Base-by-base conservation (phyloP, 768 basidiomycete genomes). In the Tricholoma bakamatsutake region DNA sequence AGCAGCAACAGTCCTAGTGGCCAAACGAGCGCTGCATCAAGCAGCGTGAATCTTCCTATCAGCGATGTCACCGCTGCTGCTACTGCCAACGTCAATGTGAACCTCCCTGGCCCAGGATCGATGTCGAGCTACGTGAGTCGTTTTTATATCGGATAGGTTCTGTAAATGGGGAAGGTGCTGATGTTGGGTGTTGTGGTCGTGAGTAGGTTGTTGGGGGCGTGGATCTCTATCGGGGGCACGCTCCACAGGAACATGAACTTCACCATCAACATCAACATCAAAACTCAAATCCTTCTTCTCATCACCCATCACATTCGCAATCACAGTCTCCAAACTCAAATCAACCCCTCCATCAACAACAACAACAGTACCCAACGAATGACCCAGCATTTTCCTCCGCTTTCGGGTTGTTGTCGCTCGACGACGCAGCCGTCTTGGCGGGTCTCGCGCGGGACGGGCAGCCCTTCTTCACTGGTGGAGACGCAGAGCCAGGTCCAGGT, bases 351-450 rank as follows among this genome's bases (percentile, higher is more conserved):
- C 42, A 28, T 13, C 43, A 24, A 11, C 43, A 46, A 31, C 27
- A 46, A 2, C 52, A 52, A 17, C 54, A 33, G 40, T 37, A 50
- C 53, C 55, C 54, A 58, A 61, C 58, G 57, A 50, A 43, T 55
- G 61, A 79, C 55, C 73, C 71, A 27, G 75, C 71, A 1, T 80
- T 87, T 62, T 80, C 79, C 4, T 79, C 77, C 21, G 85, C 84
- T 1, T 90, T 92, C 64, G 89, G 87, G 7, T 75, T 86, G 51
- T 80, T 92, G 83, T 83, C 82, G 17, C 76, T 92, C 50, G 88
- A 90, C 55, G 89, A 91, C 63, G 81, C 83, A 1, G 79, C 79
- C 53, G 83, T 85, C 7, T 74, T 90, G 35, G 83, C 86, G 0
- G 80, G 84, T 2, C 73, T 88, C 48, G 67, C 82, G 1, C 67